phyloP scores from a whole-genome alignment of 352 stramenopile species.

The Pythium dissotocum region DNA sequence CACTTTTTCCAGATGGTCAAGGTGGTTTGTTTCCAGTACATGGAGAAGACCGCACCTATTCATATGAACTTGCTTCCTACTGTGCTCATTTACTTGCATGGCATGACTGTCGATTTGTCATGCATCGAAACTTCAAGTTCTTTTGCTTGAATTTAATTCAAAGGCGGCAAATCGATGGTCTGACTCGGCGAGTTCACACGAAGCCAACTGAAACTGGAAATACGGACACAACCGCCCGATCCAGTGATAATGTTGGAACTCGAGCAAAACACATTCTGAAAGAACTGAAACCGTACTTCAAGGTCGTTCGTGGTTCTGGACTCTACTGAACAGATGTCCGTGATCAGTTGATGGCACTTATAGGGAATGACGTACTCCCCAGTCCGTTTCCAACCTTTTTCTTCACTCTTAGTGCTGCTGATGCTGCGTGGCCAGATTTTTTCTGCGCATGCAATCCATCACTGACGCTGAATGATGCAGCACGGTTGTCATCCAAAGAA shows the following conservation, averaged over 20 bases:
- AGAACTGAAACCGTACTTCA: constrained; percentile 29
- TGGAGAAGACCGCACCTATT: constrained; percentile 7
- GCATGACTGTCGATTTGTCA: constrained; percentile 24
- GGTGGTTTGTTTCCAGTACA: constrained; percentile 15
- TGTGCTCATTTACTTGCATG: constrained; percentile 28
- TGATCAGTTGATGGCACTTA: constrained; percentile 24
- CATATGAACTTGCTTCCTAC: constrained; percentile 20
- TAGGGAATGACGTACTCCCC: constrained; percentile 23
- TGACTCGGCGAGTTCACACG: constrained; percentile 10
- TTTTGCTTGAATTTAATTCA: constrained; percentile 34
- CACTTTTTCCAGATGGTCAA: constrained; percentile 22
- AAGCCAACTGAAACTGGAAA: neutral
- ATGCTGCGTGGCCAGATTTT: constrained; percentile 35
- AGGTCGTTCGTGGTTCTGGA: constrained; percentile 13
- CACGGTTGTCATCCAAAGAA: neutral
- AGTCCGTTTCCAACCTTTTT: constrained; percentile 27
- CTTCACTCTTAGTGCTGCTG: constrained; percentile 34
- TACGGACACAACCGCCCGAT: neutral
- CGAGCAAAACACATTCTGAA: constrained; percentile 11
- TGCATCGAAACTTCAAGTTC: constrained; percentile 31
- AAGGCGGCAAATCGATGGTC: constrained; percentile 26
- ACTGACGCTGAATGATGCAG: constrained; percentile 1
- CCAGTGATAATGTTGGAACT: neutral
- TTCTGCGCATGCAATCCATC: constrained; percentile 21
- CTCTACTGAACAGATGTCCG: constrained; percentile 28